Evolutionary conservation across 768 basidiomycete genomes (phyloP).

Genomic region (Leucocoprinus birnbaumii): DNA sequence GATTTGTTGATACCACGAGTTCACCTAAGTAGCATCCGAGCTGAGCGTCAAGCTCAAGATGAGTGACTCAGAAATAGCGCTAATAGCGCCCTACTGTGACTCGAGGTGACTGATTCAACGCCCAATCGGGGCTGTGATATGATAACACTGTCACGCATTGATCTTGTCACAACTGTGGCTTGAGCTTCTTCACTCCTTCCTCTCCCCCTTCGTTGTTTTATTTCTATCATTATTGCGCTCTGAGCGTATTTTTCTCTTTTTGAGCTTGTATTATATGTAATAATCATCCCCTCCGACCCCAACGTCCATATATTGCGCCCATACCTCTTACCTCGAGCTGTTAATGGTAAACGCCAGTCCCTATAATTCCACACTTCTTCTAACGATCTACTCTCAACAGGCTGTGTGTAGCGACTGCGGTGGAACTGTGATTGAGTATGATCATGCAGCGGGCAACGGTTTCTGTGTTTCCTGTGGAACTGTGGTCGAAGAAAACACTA

Average conservation of each 20-base stretch:
- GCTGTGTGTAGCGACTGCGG: constrained; percentile 75
- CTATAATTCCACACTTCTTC: not conserved
- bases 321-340: not conserved
- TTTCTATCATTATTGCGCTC: constrained; percentile 17
- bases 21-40: no score
- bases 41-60: no score
- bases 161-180: constrained; percentile 4
- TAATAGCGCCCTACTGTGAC: no score
- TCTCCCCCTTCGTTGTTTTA: constrained; percentile 4
- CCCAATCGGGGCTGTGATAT: not conserved
- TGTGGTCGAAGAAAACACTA: constrained; percentile 90
- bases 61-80: no score
- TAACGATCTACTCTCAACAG: constrained; percentile 27
- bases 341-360: not conserved
- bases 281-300: not conserved
- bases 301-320: not conserved
- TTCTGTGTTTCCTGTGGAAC: constrained; percentile 86
- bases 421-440: constrained; percentile 83
- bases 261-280: constrained; percentile 4
- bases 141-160: constrained; percentile 7
- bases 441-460: constrained; percentile 79
- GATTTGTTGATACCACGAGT: no score
- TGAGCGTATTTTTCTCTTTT: constrained; percentile 1
- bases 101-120: no score
- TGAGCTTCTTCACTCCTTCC: not conserved